These are phyloP conservation scores for Rhodocollybia butyracea DNA, from an alignment of 768 basidiomycete genomes.

Conservation along the genomic window DNA sequence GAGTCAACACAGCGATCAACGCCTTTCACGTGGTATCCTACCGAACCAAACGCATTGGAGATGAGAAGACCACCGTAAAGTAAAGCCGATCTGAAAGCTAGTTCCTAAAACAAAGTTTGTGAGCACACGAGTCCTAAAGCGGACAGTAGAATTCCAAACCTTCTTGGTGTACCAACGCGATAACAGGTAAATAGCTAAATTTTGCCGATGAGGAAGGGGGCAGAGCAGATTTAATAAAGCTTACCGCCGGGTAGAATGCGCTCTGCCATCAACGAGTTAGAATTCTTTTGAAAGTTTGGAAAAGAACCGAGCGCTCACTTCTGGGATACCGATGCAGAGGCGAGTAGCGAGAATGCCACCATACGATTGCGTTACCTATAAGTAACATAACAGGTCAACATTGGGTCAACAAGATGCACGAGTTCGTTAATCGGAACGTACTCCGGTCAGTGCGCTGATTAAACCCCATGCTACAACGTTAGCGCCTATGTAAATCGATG, in stretches of 20 bases:
- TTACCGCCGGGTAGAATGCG: slow-evolving; percentile 59
- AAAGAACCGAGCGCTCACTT: slow-evolving; percentile 25
- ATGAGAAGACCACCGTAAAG: slow-evolving; percentile 58
- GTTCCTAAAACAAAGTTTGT: slow-evolving; percentile 40
- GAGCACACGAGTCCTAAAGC: background rate
- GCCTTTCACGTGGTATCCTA: slow-evolving; percentile 24
- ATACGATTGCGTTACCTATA: slow-evolving; percentile 51
- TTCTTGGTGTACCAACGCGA: slow-evolving; percentile 58
- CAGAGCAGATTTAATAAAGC: slow-evolving; percentile 16
- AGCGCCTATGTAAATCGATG: slow-evolving; percentile 56
- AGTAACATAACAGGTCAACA: background rate
- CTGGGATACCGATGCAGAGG: slow-evolving; percentile 61
- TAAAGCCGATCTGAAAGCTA: slow-evolving; percentile 60
- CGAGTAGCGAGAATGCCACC: slow-evolving; percentile 54
- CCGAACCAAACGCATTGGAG: slow-evolving; percentile 66
- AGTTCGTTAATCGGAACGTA: slow-evolving; percentile 22
- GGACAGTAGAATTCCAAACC: slow-evolving; percentile 23
- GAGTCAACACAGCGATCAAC: background rate
- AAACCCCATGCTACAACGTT: slow-evolving; percentile 65
- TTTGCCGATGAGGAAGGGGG: background rate
- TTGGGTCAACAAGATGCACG: background rate
- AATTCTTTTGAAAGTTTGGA: background rate
- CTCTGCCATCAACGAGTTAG: slow-evolving; percentile 29
- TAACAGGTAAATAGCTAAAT: slow-evolving; percentile 37
- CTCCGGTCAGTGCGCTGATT: slow-evolving; percentile 61